Evolutionary conservation across 192 early-diverging fungal species (phyloP).

Genomic region (Coemansia sp.): DNA sequence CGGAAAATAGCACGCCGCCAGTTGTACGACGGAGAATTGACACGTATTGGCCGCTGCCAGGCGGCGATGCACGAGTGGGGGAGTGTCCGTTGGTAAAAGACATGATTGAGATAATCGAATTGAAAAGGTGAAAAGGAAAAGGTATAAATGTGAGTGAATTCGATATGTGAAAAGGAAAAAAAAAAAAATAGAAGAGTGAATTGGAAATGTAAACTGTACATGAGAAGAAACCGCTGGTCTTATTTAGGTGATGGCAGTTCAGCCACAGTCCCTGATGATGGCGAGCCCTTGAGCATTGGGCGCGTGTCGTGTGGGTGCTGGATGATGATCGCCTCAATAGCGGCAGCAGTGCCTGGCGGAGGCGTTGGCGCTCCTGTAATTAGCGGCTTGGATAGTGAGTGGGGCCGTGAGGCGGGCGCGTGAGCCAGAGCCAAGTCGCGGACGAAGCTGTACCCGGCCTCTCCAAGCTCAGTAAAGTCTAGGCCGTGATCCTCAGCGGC

Average conservation of each 20-base stretch:
- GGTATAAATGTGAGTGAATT: neutral
- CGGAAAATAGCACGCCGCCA: constrained; percentile 43
- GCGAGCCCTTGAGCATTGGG: constrained; percentile 11
- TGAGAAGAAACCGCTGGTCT: neutral
- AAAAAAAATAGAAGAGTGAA: neutral
- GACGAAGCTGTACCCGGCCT: constrained; percentile 54
- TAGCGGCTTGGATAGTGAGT: neutral
- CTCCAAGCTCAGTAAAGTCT: constrained; percentile 57
- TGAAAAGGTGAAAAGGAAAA: neutral
- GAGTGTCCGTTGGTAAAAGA: neutral
- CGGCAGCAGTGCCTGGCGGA: neutral
- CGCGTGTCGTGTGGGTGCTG: constrained; percentile 6
- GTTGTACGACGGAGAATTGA: constrained; percentile 44
- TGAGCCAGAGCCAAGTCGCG: constrained; percentile 24
- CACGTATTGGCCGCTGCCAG: constrained; percentile 38
- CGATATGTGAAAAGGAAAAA: neutral
- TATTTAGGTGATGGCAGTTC: neutral
- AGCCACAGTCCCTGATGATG: constrained; percentile 7
- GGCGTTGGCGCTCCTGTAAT: neutral
- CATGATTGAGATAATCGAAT: neutral
- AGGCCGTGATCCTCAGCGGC: constrained; percentile 58
- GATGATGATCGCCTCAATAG: neutral
- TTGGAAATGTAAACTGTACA: neutral
- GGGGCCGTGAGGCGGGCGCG: neutral
- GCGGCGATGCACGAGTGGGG: neutral